Base-by-base conservation (phyloP, 1,284 basidiomycete genomes). In the Microbotryum saponariae region DNA sequence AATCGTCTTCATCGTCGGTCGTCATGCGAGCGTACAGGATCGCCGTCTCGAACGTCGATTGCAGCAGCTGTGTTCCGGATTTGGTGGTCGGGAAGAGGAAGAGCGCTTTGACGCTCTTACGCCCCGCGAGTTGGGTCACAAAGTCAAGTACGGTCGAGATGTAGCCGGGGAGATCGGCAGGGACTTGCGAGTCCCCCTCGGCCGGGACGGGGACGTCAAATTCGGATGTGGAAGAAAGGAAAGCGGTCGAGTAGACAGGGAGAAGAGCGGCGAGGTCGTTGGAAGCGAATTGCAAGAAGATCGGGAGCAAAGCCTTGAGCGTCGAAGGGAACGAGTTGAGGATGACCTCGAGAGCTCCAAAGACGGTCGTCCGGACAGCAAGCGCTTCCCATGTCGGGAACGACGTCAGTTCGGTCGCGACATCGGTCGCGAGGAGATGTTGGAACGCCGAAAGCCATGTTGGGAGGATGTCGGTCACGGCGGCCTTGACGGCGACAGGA, bases 381-480 rank as follows among this genome's bases (percentile, higher is more conserved):
- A 94, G 77, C 16, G 81, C 82, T 73, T 92, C 89, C 89, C 90
- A 92, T 60, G 82, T 58, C 20, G 52, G 23, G 51, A 33, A 50
- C 49, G 31, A 31, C n/a, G 14, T 42, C n/a, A 67, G 31, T 49
- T 64, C 62, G 25, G 48, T 21, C 16, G 56, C 47, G 18, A 58
- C 44, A 51, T 68, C 67, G n/a, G 51, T 18, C 7, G 78, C 80
- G n/a, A 96, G 78, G 9, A 94, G 79, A 18, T 85, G 83, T 63
- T 83, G 83, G 79, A 94, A 91, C 1, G 88, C 88, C 50, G 86
- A 84, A 18, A 94, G 78, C 94, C 94, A 98, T 16, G 86, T 80
- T 0, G 92, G 90, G 6, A 96, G 82, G 53, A 97, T 83, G 45
- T 83, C 82, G 33, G 83, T 83, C 16, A 85, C 83, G 0, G 91